Conservation (phyloP, 192 early-diverging fungal species). For the Coemansia sp. region DNA sequence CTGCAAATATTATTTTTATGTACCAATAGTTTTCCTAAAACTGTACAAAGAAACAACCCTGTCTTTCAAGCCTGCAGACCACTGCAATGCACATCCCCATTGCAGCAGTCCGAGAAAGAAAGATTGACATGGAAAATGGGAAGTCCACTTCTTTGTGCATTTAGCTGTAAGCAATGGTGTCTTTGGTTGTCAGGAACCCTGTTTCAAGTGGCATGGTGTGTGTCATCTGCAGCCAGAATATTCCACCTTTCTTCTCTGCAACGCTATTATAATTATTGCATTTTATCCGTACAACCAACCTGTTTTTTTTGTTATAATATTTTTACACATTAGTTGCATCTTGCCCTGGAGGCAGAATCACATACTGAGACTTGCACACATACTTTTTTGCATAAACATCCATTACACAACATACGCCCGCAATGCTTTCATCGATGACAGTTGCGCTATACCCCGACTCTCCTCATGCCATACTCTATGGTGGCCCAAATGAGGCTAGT, state of each 20-base stretch:
- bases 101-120: neutral
- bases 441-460: constrained; percentile 27
- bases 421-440: constrained; percentile 26
- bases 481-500: constrained; percentile 36
- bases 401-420: neutral
- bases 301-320: neutral
- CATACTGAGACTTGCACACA: neutral
- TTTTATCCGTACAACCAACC: neutral
- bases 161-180: neutral
- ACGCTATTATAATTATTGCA: neutral
- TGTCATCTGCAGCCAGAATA: neutral
- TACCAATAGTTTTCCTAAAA: no score
- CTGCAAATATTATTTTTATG: no score
- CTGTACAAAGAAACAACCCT: neutral
- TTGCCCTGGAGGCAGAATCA: neutral
- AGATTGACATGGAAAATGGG: neutral
- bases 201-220: neutral
- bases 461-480: constrained; percentile 29
- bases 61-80: neutral
- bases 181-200: neutral
- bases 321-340: neutral
- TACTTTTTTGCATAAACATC: neutral
- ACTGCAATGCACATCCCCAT: neutral
- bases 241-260: neutral
- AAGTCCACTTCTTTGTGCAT: neutral